phyloP scores from a whole-genome alignment of 352 stramenopile genomes.

The Thraustochytrium sp. region DNA sequence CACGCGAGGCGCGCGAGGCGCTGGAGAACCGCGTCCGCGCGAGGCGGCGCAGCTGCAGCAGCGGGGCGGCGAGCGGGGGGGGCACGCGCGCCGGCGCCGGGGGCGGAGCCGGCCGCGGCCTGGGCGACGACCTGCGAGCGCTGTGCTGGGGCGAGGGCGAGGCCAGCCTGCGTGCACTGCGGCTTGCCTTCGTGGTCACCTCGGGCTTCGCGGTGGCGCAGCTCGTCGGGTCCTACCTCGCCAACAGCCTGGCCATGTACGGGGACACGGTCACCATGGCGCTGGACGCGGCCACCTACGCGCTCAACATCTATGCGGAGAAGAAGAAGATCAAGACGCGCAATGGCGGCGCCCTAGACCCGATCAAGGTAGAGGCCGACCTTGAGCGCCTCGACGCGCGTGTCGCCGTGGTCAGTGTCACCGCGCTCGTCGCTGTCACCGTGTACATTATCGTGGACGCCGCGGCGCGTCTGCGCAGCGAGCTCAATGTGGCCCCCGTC shows the following conservation, averaged over 20 bases:
- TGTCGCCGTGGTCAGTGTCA: background rate
- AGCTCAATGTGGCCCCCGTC: background rate
- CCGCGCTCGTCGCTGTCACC: constrained; percentile 7
- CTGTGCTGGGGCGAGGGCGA: background rate
- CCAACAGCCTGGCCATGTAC: constrained; percentile 46
- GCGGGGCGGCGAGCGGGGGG: background rate
- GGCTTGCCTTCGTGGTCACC: constrained; percentile 28
- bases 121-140: background rate
- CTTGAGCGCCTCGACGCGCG: background rate
- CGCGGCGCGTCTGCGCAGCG: background rate
- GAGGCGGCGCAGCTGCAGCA: background rate
- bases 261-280: constrained; percentile 36
- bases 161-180: constrained; percentile 9
- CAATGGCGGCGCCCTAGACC: too few species aligned
- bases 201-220: constrained; percentile 24
- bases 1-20: too few species aligned
- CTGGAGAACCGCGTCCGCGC: too few species aligned
- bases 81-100: too few species aligned
- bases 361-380: too few species aligned
- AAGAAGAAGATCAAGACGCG: background rate
- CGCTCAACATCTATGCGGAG: constrained; percentile 44
- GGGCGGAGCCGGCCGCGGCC: background rate
- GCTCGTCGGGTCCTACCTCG: constrained; percentile 11
- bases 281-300: constrained; percentile 34
- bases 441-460: constrained; percentile 32